phyloP scores from a whole-genome alignment of 805 yeast species.

The Candida adriatica region DNA sequence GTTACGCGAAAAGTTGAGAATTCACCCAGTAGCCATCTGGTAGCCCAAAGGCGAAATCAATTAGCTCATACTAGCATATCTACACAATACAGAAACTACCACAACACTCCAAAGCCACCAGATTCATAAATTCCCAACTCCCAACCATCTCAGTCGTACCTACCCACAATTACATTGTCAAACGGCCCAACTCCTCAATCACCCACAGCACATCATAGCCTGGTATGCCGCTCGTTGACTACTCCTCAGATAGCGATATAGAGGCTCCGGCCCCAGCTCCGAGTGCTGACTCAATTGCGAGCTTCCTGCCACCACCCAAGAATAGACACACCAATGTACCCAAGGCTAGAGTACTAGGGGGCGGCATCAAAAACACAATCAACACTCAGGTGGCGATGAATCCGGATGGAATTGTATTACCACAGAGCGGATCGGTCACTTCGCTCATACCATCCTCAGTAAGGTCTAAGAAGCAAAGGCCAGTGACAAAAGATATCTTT shows the following conservation, averaged over 20 bases:
- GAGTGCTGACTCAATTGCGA: slow-evolving; percentile 18
- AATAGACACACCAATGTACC: slow-evolving; percentile 7
- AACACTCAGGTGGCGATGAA: slow-evolving; percentile 11
- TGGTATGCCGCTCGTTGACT: not conserved
- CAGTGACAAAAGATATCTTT: not conserved
- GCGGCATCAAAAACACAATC: slow-evolving; percentile 13
- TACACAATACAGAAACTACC: too few relatives aligned
- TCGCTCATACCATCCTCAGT: slow-evolving; percentile 20
- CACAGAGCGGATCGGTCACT: slow-evolving; percentile 12
- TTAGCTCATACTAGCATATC: too few relatives aligned
- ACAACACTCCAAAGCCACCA: too few relatives aligned
- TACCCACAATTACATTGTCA: too few relatives aligned
- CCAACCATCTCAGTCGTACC: too few relatives aligned
- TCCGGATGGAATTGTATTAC: slow-evolving; percentile 16
- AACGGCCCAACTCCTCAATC: too few relatives aligned
- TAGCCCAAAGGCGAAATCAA: too few relatives aligned
- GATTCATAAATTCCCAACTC: too few relatives aligned
- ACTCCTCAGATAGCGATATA: not conserved
- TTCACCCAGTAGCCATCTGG: too few relatives aligned
- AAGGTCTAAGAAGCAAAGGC: slow-evolving; percentile 6
- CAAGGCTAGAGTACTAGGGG: slow-evolving; percentile 12
- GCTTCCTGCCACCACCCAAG: slow-evolving; percentile 21
- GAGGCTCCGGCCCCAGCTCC: too few relatives aligned
- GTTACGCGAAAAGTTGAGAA: too few relatives aligned
- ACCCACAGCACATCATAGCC: not conserved